Evolutionary conservation across 78 protist species (phyloP), one percentile per base, ranked within the genome.

Genomic region (Dictyostelium citrinum): DNA sequence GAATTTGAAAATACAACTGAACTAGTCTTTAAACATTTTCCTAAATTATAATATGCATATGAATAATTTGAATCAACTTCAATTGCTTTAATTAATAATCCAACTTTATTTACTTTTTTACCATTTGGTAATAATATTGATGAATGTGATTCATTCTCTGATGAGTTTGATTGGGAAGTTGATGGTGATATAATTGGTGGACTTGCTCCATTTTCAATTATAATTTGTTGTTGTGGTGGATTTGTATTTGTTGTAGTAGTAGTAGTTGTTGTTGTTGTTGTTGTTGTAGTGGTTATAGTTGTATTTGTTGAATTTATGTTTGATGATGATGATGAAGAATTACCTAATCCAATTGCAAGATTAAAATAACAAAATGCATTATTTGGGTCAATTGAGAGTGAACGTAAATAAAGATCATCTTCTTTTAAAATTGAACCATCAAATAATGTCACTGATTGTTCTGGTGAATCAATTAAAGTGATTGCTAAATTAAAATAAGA

Each of bases 341-440:
- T 20, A 55, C 35, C 72, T 27, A 70, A 31, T 3, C 77, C 77
- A 27, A 70, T 70, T 70, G 77, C 77, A 29, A 70, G 22, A 70
- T 70, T 70, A 70, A 33, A 70, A 70, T 70, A 70, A 70, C 77
- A 70, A 70, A 70, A 70, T 70, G 77, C 29, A 31, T 27, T 70
- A 31, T 16, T 29, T 20, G 81, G 81, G 41, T 39, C 45, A 7
- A 74, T 37, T 39, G 41, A 29, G 22, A 74, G 41, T 14, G 81
- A 74, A 20, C 41, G 33, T 37, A 74, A 9, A 39, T 74, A 74
- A n/a, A 74, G 29, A n/a, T 74, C 60, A 39, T 22, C 45, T 31
- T 74, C 81, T 31, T 20, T 31, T 31, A 70, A 31, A 0, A 6
- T 17, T 12, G 77, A 16, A 5, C 45, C 45, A 70, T 70, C 77